Conservation (phyloP, 2,329 filamentous ascomycete genomes). For the Rhinocladiella mackenziei region DNA sequence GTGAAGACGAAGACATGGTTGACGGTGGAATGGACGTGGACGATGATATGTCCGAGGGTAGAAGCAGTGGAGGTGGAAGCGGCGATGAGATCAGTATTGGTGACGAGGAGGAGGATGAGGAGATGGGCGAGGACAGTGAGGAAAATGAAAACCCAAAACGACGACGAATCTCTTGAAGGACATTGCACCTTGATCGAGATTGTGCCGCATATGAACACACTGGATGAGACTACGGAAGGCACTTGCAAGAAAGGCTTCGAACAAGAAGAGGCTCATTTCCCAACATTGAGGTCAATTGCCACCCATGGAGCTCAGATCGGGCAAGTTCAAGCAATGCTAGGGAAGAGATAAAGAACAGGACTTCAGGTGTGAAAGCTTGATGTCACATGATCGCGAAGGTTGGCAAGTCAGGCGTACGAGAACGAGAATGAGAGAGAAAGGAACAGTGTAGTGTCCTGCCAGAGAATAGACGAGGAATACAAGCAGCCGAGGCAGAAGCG, state of each 20-base stretch:
- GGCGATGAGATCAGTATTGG: slow-evolving; percentile 29
- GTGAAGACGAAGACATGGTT: slow-evolving; percentile 25
- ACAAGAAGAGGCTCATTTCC: too few species aligned
- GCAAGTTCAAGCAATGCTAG: too few species aligned
- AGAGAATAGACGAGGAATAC: not conserved
- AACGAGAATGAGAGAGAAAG: not conserved
- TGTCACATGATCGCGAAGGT: not conserved
- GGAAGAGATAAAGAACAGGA: not conserved
- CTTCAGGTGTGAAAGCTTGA: not conserved
- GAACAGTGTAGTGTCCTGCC: not conserved
- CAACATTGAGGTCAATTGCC: too few species aligned
- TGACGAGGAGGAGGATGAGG: slow-evolving; percentile 28
- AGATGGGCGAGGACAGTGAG: slow-evolving; percentile 21
- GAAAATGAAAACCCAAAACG: slow-evolving; percentile 27
- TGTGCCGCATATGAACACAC: too few species aligned
- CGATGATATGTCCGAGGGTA: slow-evolving; percentile 30
- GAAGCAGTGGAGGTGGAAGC: slow-evolving; percentile 22
- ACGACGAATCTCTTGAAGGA: slow-evolving; percentile 22
- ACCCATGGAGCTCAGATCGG: too few species aligned
- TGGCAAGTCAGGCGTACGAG: not conserved
- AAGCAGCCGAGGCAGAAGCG: not conserved
- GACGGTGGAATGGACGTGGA: slow-evolving; percentile 39
- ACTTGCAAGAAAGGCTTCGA: too few species aligned
- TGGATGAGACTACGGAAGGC: too few species aligned
- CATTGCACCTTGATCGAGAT: too few species aligned